Evolutionary conservation across 305 asterid species (phyloP), one percentile per base, ranked within the genome.

Genomic region (Fraxinus greggii): DNA sequence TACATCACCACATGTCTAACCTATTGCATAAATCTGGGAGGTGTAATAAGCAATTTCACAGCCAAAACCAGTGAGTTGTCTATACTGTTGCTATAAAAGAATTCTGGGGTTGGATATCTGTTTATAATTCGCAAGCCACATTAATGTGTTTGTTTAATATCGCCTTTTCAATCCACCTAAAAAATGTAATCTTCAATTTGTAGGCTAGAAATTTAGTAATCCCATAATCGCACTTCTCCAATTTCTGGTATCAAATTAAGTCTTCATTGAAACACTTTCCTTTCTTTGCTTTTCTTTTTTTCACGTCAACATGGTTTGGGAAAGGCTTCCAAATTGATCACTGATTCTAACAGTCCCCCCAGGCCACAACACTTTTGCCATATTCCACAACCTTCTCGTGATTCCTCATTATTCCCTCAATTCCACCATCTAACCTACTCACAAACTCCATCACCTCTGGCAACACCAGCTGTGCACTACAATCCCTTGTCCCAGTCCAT

Each of bases 401-500:
- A 78, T 94, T 94, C 83, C 88, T 91, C 83, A 88, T 89, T 23
- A 93, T 91, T 82, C 97, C 96, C 32, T 89, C 88, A 73, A 93
- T 84, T 51, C 98, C 97, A 0, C 96, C 98, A 4, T 94, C 95
- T 15, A 94, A 93, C 75, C 92, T 80, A 21, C 35, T 78, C 32
- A 93, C 85, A 59, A 94, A 93, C 67, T 89, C 91, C 87, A 93
- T 59, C 33, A 93, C 96, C 79, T 92, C 92, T 0, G 97, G 96
- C 5, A 94, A 75, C 13, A 94, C 97, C 51, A 92, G 85, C 80
- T 94, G 98, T 5, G 97, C 89, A 61, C 97, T 92, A 63, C 91
- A 92, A 78, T 94, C 97, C 75, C 97, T 79, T 0, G 98, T 92
- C 72, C 97, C 97, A 0, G 89, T 89, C 98, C 98, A 93, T 33